Evolutionary conservation across 306 rosid genomes (phyloP), one percentile per base, ranked within the genome.

Genomic region (Rosa chinensis): DNA sequence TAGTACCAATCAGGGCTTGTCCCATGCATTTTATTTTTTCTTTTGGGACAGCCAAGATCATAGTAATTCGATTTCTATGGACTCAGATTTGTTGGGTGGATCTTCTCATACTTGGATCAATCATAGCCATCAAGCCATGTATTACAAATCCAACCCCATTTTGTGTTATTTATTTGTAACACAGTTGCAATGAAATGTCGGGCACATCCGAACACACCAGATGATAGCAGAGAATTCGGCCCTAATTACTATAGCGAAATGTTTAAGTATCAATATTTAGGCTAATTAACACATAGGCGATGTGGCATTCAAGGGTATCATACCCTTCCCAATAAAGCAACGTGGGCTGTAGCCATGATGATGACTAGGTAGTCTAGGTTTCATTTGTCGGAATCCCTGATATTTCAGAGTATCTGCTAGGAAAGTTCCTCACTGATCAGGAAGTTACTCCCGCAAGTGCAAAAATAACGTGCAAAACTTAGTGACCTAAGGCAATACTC

Each of bases 391-490:
- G 76, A 70, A 39, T 66, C 72, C 21, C 16, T 39, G 8, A 7
- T 74, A 67, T 74, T 14, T 23, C 16, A 71, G 92, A 88, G 21
- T 66, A 89, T 70, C 81, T 84, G 79, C 94, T 49, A 44, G 87
- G 97, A 92, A 89, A 79, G 83, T 87, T 90, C 95, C 79, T 84
- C 79, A 71, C 16, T 72, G 44, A 39, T 66, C 13, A 75, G 53
- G 75, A 59, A 63, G 49, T 62, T 63, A 50, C 82, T 44, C 42
- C 23, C 48, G 55, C 40, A 76, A 76, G 11, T 23, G 73, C 81
- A 77, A 77, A 17, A 55, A 58, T 21, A n/a, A 7, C 21, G 12
- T 32, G 39, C 44, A 17, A 44, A 40, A 35, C 70, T 53, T 59
- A 44, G 10, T 43, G 40, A 44, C 39, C 73, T 18, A 40, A 25